These are phyloP conservation scores for Solanum dulcamara DNA, from an alignment of 257 asterid species.

Conservation along the genomic window DNA sequence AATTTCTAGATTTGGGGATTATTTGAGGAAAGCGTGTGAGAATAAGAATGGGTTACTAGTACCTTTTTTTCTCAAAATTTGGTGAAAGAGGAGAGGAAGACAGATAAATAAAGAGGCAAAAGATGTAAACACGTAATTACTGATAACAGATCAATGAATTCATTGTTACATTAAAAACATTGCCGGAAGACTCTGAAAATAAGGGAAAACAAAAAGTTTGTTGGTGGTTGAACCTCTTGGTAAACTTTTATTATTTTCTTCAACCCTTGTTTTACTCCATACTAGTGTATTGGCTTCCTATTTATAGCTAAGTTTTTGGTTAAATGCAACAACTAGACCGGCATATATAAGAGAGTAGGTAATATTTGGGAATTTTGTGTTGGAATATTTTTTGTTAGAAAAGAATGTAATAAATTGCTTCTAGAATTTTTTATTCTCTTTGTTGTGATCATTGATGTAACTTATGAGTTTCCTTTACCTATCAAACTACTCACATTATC, in stretches of 20 bases:
- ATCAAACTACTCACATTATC: neutral
- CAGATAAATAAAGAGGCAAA: neutral
- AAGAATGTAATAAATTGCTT: neutral
- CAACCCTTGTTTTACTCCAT: neutral
- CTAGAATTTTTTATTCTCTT: neutral
- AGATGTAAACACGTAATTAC: conserved; percentile 24
- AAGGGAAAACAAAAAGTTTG: conserved; percentile 11
- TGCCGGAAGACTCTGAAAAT: neutral
- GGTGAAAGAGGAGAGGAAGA: neutral
- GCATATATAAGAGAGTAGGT: neutral
- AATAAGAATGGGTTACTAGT: neutral
- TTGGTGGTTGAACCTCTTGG: conserved; percentile 18
- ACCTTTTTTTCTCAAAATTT: neutral
- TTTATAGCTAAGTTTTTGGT: neutral
- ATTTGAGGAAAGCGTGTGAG: conserved; percentile 10
- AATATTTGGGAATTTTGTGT: neutral
- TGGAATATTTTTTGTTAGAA: neutral
- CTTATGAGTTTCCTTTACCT: neutral
- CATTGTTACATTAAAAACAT: conserved; percentile 23
- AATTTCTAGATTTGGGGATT: neutral
- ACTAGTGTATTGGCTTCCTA: neutral
- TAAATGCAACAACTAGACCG: neutral
- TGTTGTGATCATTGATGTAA: neutral
- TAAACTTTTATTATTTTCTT: neutral
- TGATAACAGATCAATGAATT: conserved; percentile 35